Percentiles rank a stretch among this genome's conserved stretches.
Conservation (phyloP, 805 yeast genomes). For the Starmerella stigmatis region DNA sequence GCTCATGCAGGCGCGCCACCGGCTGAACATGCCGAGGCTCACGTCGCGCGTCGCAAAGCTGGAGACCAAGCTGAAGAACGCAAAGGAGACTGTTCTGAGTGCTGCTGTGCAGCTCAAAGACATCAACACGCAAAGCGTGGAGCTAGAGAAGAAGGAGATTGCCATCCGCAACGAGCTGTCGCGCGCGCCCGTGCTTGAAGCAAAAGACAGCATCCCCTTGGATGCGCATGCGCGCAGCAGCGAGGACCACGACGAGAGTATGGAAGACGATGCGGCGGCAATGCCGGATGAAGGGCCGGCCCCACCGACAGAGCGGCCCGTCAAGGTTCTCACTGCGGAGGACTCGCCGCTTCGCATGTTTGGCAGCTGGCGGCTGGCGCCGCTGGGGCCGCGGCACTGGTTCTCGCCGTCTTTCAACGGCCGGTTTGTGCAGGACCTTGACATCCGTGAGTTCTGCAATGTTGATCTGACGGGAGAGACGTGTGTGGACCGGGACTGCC, state of each 20-base stretch:
- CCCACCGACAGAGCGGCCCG: not conserved
- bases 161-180: conserved; percentile 6
- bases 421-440: conserved; percentile 14
- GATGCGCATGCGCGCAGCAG: not conserved
- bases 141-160: conserved; percentile 12
- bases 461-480: conserved; percentile 12
- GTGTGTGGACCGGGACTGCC: conserved; percentile 15
- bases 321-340: conserved; percentile 5
- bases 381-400: conserved; percentile 13
- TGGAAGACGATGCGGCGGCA: not conserved
- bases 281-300: not conserved
- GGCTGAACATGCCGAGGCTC: conserved; percentile 1
- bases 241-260: not conserved
- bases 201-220: not conserved
- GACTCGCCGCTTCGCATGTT: conserved; percentile 20
- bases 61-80: conserved; percentile 13
- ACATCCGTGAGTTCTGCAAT: conserved; percentile 15
- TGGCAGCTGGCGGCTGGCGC: conserved; percentile 20
- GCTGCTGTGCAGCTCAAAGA: conserved; percentile 10
- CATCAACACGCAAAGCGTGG: conserved; percentile 2
- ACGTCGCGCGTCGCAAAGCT: conserved; percentile 13
- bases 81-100: conserved; percentile 5
- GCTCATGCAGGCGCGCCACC: conserved; percentile 8
- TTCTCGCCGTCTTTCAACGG: conserved; percentile 21
- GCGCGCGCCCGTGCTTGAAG: not conserved